Evolutionary conservation across 2,329 filamentous ascomycete genomes (phyloP), one percentile per base, ranked within the genome.

Genomic region (Colletotrichum acutatum): DNA sequence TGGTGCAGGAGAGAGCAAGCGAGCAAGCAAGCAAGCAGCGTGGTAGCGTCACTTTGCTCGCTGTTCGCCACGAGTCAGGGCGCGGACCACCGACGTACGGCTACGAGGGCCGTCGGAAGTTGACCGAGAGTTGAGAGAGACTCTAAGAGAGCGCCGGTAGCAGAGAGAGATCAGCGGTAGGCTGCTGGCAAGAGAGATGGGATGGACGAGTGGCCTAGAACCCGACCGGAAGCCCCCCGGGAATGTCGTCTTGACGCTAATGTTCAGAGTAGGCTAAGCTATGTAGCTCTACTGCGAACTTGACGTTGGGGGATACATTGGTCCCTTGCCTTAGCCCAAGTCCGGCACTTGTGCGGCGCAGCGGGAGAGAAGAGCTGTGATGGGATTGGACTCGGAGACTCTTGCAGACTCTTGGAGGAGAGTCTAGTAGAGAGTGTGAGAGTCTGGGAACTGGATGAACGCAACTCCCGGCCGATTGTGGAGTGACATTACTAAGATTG

Each of bases 1-100:
- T 49, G 19, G 46, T 22, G 11, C 11, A 46, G 63, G 24, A 16
- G 42, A 49, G 42, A 49, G 42, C 42, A 49, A 49, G 37, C 37
- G 16, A 42, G 37, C 37, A 42, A 37, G 12, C 34, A 14, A 46
- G 42, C 42, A 42, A 16, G 37, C 37, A 42, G 37, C 11, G 32
- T 42, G 37, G 37, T 14, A 46, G 28, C 42, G 26, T 54, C 12
- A 22, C 24, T 49, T 6, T 66, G 22, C 16, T 30, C 5, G 53
- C 37, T 42, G 30, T 61, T 65, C 26, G 54, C 66, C 70, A 70
- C 70, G 70, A 72, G 70, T 72, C 70, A 72, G 68, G 56, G 42
- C 22, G 37, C 54, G 65, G 49, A 37, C 68, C 67, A 53, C 42
- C 53, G 60, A 46, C 14, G 22, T 37, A 14, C 32, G 19, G 58